Conservation (phyloP, 1,284 basidiomycete species). For the Thecaphora frezii region DNA sequence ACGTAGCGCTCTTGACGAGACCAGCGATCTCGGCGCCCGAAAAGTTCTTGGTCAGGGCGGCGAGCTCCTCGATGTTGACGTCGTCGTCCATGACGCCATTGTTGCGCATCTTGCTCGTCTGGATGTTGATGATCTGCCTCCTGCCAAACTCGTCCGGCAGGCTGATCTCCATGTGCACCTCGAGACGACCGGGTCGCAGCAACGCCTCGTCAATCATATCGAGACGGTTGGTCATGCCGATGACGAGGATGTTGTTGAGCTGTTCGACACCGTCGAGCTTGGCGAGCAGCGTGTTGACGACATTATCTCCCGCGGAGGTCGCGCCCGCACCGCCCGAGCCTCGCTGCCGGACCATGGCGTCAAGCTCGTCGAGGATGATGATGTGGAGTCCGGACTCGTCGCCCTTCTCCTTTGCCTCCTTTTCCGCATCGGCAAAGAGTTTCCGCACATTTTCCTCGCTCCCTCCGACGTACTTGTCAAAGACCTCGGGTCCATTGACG, state of each 20-base stretch:
- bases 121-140: conserved; percentile 90
- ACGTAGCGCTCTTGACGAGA: conserved; percentile 94
- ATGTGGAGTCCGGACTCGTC: conserved; percentile 98
- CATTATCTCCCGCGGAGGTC: conserved; percentile 97
- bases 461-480: conserved; percentile 96
- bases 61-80: conserved; percentile 83
- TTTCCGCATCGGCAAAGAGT: conserved; percentile 94
- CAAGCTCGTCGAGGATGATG: conserved; percentile 98
- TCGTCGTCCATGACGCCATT: conserved; percentile 88
- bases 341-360: conserved; percentile 98
- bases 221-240: conserved; percentile 97
- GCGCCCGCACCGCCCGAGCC: conserved; percentile 64
- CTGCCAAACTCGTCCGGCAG: conserved; percentile 92
- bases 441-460: conserved; percentile 99
- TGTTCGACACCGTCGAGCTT: conserved; percentile 99
- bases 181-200: conserved; percentile 93
- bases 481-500: conserved; percentile 95
- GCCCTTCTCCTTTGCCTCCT: conserved; percentile 98
- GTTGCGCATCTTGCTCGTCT: conserved; percentile 88
- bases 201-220: conserved; percentile 99
- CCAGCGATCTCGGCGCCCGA: conserved; percentile 95
- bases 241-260: conserved; percentile 98
- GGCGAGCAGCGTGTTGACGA: conserved; percentile 96
- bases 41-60: conserved; percentile 90
- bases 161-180: conserved; percentile 99